Evolutionary conservation across 2,329 filamentous ascomycete genomes (phyloP).

Genomic region (Paramyrothecium roridum): DNA sequence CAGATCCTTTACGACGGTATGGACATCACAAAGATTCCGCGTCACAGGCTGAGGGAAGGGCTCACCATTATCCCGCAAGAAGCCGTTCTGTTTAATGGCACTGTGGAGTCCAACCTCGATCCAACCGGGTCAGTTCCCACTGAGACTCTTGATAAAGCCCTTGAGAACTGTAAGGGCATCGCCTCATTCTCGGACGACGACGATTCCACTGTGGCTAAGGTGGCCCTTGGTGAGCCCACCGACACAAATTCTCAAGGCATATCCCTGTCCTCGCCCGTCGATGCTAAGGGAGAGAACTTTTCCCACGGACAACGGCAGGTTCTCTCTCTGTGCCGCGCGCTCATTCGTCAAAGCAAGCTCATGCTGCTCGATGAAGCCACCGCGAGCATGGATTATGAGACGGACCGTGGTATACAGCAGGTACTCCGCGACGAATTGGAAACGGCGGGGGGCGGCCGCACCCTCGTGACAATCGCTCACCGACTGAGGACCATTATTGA

Average conservation of each 20-base stretch:
- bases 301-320: conserved; percentile 58
- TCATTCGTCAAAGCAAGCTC: conserved; percentile 52
- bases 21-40: conserved; percentile 50
- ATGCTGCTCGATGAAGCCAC: conserved; percentile 59
- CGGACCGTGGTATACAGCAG: conserved; percentile 53
- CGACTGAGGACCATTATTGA: conserved; percentile 57
- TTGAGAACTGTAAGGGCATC: conserved; percentile 61
- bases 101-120: conserved; percentile 58
- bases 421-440: conserved; percentile 48
- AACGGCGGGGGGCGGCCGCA: conserved; percentile 39
- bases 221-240: conserved; percentile 1
- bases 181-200: conserved; percentile 40
- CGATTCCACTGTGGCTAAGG: conserved; percentile 11
- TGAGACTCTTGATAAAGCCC: conserved; percentile 51
- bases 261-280: conserved; percentile 43
- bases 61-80: conserved; percentile 59
- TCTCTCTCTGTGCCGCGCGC: conserved; percentile 53
- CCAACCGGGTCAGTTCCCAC: conserved; percentile 56
- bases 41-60: conserved; percentile 47
- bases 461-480: conserved; percentile 57
- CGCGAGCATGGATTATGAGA: conserved; percentile 57
- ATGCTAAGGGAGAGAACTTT: conserved; percentile 52
- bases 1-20: conserved; percentile 53
- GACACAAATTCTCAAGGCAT: conserved; percentile 18
- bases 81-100: conserved; percentile 53